Evolutionary conservation across 2,329 filamentous ascomycete species (phyloP), one percentile per base, ranked within the genome.

Genomic region (Aspergillus calidoustus): DNA sequence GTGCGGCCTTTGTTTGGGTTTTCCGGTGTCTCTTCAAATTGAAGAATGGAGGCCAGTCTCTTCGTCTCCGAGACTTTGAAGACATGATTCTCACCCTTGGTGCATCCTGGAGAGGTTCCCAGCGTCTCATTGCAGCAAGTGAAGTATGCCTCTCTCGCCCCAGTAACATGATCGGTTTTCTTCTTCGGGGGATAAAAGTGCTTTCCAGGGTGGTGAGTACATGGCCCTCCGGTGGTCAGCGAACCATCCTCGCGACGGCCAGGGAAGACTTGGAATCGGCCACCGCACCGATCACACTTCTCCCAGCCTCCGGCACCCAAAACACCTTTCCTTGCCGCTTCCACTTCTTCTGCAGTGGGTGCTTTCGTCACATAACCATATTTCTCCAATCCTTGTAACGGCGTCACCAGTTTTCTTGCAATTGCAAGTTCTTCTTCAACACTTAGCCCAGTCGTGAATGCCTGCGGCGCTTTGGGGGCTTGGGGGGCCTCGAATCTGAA

Each of bases 261-360:
- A 0, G 93, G 92, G 66, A 96, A 98, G 3, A 97, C 92, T 71
- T 97, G 92, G 71, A 99, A 99, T 23, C 94, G 88, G 38, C 88
- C 87, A 47, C 84, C 84, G 77, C 95, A 99, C 22, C 95, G 89
- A 71, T 97, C 93, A 71, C 95, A 99, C 54, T 87, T 84, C 78
- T 99, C 95, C 84, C 89, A 97, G 52, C 91, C 91, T 56, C 87
- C 85, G 13, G 90, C 86, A 7, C 87, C 82, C 52, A 86, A 81
- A 0, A 92, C 83, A 0, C 88, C 92, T 48, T 85, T 82, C 38
- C 81, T 85, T 0, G 92, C 89, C 54, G 84, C 82, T 55, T 85
- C 80, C 19, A 97, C 85, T 19, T 92, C 89, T 7, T 84, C 83
- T 1, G 85, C 80, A 0, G 86, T 84, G 0, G 93, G 93, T 1